These are phyloP conservation scores for Linum usitatissimum DNA, from an alignment of 345 rosid species.

Conservation along the genomic window DNA sequence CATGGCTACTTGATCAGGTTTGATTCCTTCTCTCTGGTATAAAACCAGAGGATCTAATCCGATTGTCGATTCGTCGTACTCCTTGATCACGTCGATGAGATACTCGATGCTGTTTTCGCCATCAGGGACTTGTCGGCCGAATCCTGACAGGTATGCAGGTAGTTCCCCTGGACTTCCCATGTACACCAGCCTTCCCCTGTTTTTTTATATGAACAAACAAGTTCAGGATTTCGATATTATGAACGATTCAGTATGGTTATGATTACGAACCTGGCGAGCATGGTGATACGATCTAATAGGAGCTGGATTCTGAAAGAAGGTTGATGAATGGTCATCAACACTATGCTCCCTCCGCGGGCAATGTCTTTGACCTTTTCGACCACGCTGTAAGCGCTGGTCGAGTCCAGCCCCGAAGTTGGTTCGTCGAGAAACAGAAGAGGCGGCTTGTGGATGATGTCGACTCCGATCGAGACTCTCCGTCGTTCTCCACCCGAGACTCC, in stretches of 20 bases:
- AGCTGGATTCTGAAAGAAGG: slow-evolving; percentile 55
- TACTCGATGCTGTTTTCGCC: slow-evolving; percentile 67
- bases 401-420: slow-evolving; percentile 88
- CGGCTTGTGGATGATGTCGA: slow-evolving; percentile 78
- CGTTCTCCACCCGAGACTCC: slow-evolving; percentile 81
- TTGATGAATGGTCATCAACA: slow-evolving; percentile 72
- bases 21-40: slow-evolving; percentile 46
- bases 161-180: slow-evolving; percentile 47
- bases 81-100: slow-evolving; percentile 65
- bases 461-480: slow-evolving; percentile 70
- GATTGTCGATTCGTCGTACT: slow-evolving; percentile 49
- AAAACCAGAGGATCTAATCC: slow-evolving; percentile 57
- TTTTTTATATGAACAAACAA: neutral
- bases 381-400: slow-evolving; percentile 71
- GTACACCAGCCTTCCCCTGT: slow-evolving; percentile 48
- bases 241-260: no score
- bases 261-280: neutral
- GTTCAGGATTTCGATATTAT: neutral
- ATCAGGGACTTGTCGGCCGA: slow-evolving; percentile 63
- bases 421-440: slow-evolving; percentile 70
- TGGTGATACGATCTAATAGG: slow-evolving; percentile 51
- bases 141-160: slow-evolving; percentile 41
- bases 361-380: slow-evolving; percentile 79
- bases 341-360: slow-evolving; percentile 60
- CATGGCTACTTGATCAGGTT: slow-evolving; percentile 38